Conservation (phyloP, 192 early-diverging fungal species). For the Coemansia sp. region DNA sequence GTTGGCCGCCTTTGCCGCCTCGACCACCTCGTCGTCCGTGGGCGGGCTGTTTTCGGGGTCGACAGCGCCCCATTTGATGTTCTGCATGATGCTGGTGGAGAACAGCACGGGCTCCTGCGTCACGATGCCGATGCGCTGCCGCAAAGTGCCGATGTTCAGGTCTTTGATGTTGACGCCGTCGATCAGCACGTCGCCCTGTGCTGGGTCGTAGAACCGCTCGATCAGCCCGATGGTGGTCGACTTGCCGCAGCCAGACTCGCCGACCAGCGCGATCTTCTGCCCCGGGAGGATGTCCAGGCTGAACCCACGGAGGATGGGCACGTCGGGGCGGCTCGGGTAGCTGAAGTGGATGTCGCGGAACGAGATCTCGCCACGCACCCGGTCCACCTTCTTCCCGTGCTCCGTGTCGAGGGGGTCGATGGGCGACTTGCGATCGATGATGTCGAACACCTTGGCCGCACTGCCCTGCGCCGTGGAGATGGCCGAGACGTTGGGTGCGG, state of each 20-base stretch:
- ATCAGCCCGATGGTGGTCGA: conserved; percentile 82
- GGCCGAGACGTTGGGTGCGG: conserved; percentile 68
- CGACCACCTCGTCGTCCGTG: conserved; percentile 74
- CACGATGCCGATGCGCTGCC: conserved; percentile 88
- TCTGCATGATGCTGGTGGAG: conserved; percentile 72
- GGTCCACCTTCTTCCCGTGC: conserved; percentile 36
- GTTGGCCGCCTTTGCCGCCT: conserved; percentile 68
- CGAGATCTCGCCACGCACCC: conserved; percentile 63
- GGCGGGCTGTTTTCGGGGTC: conserved; percentile 54
- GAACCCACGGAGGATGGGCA: conserved; percentile 77
- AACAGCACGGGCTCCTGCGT: conserved; percentile 92
- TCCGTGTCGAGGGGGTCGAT: conserved; percentile 63
- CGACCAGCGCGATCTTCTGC: conserved; percentile 86
- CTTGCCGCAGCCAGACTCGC: conserved; percentile 83
- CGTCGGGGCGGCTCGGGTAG: conserved; percentile 83
- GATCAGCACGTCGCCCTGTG: conserved; percentile 60
- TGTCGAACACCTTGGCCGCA: conserved; percentile 73
- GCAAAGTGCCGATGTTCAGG: conserved; percentile 74
- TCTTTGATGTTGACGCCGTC: conserved; percentile 78
- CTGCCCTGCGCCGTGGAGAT: conserved; percentile 76
- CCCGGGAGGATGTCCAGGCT: conserved; percentile 74
- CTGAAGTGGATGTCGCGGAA: conserved; percentile 79
- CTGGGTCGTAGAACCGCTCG: conserved; percentile 81
- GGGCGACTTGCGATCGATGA: conserved; percentile 76
- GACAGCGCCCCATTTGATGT: conserved; percentile 71